These are phyloP conservation scores for Aspergillus novofumigatus DNA, from an alignment of 2,329 filamentous ascomycete species.

Conservation along the genomic window DNA sequence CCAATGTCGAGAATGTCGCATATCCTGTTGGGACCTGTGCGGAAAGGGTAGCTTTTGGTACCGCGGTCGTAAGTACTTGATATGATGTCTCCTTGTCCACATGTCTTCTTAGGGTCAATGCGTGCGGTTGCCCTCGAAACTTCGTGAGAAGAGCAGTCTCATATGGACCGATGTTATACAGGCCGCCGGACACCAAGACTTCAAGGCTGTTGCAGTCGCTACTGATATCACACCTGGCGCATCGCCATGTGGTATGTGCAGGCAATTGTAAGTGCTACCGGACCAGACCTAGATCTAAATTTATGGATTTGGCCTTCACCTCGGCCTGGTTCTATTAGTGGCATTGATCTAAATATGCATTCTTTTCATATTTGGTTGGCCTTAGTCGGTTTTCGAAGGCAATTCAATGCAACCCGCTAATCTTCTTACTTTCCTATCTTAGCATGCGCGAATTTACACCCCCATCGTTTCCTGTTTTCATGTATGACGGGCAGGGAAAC, in stretches of 20 bases:
- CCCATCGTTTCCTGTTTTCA: conserved; percentile 71
- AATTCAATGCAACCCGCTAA: neutral
- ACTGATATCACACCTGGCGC: conserved; percentile 68
- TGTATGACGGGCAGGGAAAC: conserved; percentile 81
- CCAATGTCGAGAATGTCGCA: conserved; percentile 88
- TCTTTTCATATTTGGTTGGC: neutral
- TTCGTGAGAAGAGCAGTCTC: conserved; percentile 1
- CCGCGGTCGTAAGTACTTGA: conserved; percentile 57
- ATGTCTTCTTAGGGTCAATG: neutral
- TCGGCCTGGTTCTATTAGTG: neutral
- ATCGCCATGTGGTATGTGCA: conserved; percentile 89
- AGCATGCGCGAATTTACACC: conserved; percentile 71
- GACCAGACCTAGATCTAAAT: neutral
- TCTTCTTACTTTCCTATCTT: neutral
- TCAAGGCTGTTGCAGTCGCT: conserved; percentile 78
- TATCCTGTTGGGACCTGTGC: conserved; percentile 96
- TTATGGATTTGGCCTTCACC: neutral
- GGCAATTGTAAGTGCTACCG: conserved; percentile 65
- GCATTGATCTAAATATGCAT: neutral
- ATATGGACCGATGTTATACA: conserved; percentile 12
- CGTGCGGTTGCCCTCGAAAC: conserved; percentile 6
- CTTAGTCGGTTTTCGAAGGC: neutral
- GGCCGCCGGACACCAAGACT: conserved; percentile 48
- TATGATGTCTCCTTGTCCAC: neutral
- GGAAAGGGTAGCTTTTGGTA: conserved; percentile 82